Conservation (phyloP, 2,329 filamentous ascomycete genomes). For the Trichoderma sp. region DNA sequence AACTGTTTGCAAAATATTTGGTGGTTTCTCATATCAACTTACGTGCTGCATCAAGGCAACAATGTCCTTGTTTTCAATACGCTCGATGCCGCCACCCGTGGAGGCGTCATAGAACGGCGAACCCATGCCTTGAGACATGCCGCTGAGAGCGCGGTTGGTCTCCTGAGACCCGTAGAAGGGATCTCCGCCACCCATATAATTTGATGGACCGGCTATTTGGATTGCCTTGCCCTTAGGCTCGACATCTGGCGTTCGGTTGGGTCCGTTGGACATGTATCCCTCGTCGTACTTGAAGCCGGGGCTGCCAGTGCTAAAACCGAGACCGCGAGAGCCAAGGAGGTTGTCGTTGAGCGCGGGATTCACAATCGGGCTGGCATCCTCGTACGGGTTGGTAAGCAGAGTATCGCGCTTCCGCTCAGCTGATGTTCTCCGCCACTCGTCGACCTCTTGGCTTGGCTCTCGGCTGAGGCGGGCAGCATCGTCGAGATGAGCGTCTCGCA, state of each 20-base stretch:
- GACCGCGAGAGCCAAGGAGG: conserved; percentile 42
- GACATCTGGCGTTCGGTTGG: conserved; percentile 53
- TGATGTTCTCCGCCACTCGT: conserved; percentile 62
- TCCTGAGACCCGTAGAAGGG: conserved; percentile 60
- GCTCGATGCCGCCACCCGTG: conserved; percentile 81
- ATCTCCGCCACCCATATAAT: conserved; percentile 54
- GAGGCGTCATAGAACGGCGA: conserved; percentile 89
- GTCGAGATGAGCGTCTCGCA: conserved; percentile 40
- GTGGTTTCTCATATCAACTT: conserved; percentile 35
- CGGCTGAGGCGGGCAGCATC: conserved; percentile 49
- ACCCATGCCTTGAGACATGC: conserved; percentile 85
- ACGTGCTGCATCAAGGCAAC: conserved; percentile 96
- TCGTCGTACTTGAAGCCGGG: conserved; percentile 69
- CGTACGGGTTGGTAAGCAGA: conserved; percentile 64
- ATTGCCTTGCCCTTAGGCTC: conserved; percentile 56
- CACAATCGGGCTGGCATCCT: conserved; percentile 60
- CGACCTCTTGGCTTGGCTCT: conserved; percentile 55
- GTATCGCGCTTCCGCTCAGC: conserved; percentile 64
- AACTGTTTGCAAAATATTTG: too few species aligned
- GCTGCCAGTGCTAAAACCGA: conserved; percentile 52
- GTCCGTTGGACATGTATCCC: conserved; percentile 80
- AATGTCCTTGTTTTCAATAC: conserved; percentile 94
- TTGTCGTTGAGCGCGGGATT: conserved; percentile 52
- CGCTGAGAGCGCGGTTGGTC: conserved; percentile 70
- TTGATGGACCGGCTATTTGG: conserved; percentile 50